phyloP scores from a whole-genome alignment of 108 stramenopile species.

The Cylindrotheca closterium region DNA sequence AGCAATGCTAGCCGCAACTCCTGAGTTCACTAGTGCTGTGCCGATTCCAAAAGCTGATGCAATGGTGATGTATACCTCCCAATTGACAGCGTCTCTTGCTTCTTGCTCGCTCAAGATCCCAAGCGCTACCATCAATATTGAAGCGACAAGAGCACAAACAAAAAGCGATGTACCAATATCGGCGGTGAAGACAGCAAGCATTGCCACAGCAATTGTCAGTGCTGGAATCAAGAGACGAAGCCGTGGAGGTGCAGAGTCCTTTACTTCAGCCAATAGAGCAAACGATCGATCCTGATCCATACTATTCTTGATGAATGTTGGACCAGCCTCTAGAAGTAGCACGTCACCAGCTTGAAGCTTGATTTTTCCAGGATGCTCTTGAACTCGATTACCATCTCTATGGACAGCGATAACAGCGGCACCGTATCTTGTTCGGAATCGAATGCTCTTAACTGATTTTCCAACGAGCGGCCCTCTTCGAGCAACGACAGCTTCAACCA shows the following conservation, averaged over 20 bases:
- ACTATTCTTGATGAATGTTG: constrained; percentile 62
- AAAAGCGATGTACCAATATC: constrained; percentile 51
- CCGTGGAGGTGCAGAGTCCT: constrained; percentile 84
- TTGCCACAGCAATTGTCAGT: constrained; percentile 53
- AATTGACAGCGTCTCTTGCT: constrained; percentile 75
- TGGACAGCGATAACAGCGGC: constrained; percentile 88
- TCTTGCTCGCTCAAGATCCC: constrained; percentile 86
- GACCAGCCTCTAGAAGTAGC: constrained; percentile 80
- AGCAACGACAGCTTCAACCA: constrained; percentile 85
- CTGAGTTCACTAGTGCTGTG: constrained; percentile 72
- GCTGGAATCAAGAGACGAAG: constrained; percentile 64
- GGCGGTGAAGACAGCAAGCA: constrained; percentile 49
- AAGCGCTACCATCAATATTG: constrained; percentile 56
- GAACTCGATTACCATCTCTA: constrained; percentile 70
- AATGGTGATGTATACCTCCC: constrained; percentile 82
- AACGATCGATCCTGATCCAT: constrained; percentile 68
- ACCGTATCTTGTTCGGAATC: constrained; percentile 78
- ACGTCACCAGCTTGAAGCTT: constrained; percentile 86
- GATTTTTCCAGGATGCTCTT: constrained; percentile 80
- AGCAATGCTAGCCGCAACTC: constrained; percentile 70
- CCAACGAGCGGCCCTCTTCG: constrained; percentile 72
- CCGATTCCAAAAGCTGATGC: constrained; percentile 84
- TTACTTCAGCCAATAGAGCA: constrained; percentile 77
- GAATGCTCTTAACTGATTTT: constrained; percentile 68
- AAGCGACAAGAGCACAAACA: constrained; percentile 57